Base-by-base conservation (phyloP, 1,139 yeast genomes). In the Geotrichum cucujoidarum region DNA sequence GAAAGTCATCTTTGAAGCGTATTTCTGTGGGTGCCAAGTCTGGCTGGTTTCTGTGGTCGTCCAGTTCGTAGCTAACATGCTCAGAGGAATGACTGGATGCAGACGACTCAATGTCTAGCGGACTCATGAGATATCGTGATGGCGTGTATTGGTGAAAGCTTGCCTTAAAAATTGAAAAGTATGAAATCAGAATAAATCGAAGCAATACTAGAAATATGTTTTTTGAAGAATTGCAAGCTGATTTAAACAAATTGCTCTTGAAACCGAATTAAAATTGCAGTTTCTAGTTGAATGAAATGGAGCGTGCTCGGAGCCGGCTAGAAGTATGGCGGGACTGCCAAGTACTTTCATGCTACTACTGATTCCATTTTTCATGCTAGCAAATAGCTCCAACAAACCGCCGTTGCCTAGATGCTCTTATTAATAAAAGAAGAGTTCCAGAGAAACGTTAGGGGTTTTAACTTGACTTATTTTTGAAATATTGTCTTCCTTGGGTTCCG, bases 21-120 rank as follows among this genome's bases (percentile, higher is more conserved):
- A 4, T 21, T 14, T 24, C 29, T 4, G 56, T 55, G 8, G 66
- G 66, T 18, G 61, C 46, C 18, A 63, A 57, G 35, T 59, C 61
- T 13, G 64, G 60, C 11, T 65, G 66, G 49, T 59, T 52, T 39
- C 67, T 56, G 53, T 64, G 67, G 49, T 64, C 67, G 45, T 62
- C 47, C 27, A 64, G 51, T 29, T 57, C 61, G 25, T 39, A 30
- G 13, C 25, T 29, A 7, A 16, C 17, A 13, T 30, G 14, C 8
- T n/a, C n/a, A n/a, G n/a, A n/a, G n/a, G 18, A 30, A 25, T 27
- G 34, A 30, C 25, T 22, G 6, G 34, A 14, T 13, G 34, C 5
- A 7, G 27, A 24, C 14, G 43, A 30, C n/a, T n/a, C n/a, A n/a
- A n/a, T n/a, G n/a, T n/a, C n/a, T n/a, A n/a, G n/a, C n/a, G n/a